A percentile compares a stretch with the other conserved stretches of the same genome.
Evolutionary conservation across 306 rosid species (phyloP).

Genomic region (Dalbergia oliveri): DNA sequence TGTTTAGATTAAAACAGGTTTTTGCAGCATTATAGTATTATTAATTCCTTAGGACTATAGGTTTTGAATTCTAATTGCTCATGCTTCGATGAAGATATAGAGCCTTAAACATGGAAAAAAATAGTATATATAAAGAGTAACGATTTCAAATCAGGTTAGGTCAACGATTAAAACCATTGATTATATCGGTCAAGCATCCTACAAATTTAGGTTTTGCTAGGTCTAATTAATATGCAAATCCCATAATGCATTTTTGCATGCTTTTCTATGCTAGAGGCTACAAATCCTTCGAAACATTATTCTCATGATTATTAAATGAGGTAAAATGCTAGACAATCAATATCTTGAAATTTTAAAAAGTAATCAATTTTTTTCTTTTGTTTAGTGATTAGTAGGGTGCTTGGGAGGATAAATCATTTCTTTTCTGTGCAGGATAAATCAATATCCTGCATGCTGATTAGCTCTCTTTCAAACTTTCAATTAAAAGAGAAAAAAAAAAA

Average conservation of each 20-base stretch:
- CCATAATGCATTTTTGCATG: slow-evolving; percentile 2
- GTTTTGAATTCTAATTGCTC: slow-evolving; percentile 34
- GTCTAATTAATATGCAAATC: slow-evolving; percentile 26
- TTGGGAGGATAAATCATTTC: too few relatives aligned
- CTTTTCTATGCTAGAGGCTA: not conserved
- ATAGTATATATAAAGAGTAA: not conserved
- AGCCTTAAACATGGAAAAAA: slow-evolving; percentile 20
- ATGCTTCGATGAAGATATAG: slow-evolving; percentile 22
- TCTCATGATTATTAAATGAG: too few relatives aligned
- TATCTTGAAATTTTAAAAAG: too few relatives aligned
- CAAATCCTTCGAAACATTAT: too few relatives aligned
- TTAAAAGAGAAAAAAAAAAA: not conserved
- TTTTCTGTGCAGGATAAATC: not conserved
- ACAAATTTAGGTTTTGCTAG: slow-evolving; percentile 22
- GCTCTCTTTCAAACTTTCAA: slow-evolving; percentile 1
- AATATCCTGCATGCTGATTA: not conserved
- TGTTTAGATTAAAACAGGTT: not conserved
- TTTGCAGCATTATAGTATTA: not conserved
- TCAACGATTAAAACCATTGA: slow-evolving; percentile 19
- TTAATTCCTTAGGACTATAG: slow-evolving; percentile 28
- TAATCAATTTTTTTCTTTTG: too few relatives aligned
- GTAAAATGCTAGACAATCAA: too few relatives aligned
- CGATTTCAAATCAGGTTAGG: slow-evolving; percentile 33
- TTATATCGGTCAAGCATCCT: slow-evolving; percentile 38
- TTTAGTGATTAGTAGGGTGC: too few relatives aligned